These are phyloP conservation scores for Raphanus hybrid DNA, from an alignment of 441 rosid species.

Conservation along the genomic window DNA sequence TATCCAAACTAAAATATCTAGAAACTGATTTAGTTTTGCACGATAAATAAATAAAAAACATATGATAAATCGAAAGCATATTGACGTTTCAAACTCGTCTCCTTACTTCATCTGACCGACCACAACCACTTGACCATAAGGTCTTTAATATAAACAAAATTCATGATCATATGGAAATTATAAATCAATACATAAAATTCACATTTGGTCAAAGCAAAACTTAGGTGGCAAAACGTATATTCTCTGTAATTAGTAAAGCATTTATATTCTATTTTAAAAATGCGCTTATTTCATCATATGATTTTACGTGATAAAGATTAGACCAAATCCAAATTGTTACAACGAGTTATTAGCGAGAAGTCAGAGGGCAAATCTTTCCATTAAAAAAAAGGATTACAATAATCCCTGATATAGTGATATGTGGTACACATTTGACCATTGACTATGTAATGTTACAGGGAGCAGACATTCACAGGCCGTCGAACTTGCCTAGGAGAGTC, in stretches of 20 bases:
- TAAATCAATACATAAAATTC: too few species aligned
- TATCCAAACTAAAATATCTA: too few species aligned
- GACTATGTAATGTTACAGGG: not conserved
- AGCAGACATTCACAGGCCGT: not conserved
- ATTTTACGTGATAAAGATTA: not conserved
- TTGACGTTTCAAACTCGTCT: too few species aligned
- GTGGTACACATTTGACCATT: slow-evolving; percentile 4
- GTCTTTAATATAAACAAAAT: too few species aligned
- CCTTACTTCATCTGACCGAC: too few species aligned
- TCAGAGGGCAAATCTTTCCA: not conserved
- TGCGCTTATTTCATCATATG: not conserved
- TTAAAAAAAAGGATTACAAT: not conserved
- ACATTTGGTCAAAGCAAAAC: not conserved
- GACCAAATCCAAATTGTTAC: too few species aligned
- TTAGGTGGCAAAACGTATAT: slow-evolving; percentile 9
- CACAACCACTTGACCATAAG: too few species aligned
- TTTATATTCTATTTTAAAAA: not conserved
- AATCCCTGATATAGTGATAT: not conserved
- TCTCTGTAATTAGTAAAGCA: not conserved
- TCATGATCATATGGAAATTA: too few species aligned
- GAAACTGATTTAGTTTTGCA: too few species aligned
- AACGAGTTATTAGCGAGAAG: not conserved
- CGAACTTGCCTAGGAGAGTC: not conserved
- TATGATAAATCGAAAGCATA: too few species aligned
- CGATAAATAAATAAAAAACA: too few species aligned